phyloP scores from a whole-genome alignment of 768 basidiomycete species.

The Mycena pura region DNA sequence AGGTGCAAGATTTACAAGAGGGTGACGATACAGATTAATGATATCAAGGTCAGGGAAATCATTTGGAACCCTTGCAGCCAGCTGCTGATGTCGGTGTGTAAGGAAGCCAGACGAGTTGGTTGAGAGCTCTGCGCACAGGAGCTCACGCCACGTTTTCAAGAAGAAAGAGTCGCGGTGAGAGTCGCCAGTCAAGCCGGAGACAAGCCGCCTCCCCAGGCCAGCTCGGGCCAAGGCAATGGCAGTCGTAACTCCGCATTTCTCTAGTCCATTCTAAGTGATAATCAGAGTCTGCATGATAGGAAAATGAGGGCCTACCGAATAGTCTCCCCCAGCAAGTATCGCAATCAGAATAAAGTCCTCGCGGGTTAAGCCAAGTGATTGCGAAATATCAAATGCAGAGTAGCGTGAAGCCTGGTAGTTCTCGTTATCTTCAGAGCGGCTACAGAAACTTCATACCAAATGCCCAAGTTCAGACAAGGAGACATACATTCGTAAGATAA shows the following conservation, averaged over 20 bases:
- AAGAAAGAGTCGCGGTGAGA: background rate
- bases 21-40: slow-evolving; percentile 46
- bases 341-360: slow-evolving; percentile 48
- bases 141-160: background rate
- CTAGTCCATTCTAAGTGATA: background rate
- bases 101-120: slow-evolving; percentile 28
- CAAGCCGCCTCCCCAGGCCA: slow-evolving; percentile 16
- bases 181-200: background rate
- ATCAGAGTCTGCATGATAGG: background rate
- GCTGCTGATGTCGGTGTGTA: slow-evolving; percentile 28
- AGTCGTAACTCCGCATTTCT: background rate
- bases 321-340: slow-evolving; percentile 49
- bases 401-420: slow-evolving; percentile 50
- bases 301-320: slow-evolving; percentile 34
- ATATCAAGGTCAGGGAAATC: slow-evolving; percentile 42
- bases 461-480: too few relatives aligned
- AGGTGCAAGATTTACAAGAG: slow-evolving; percentile 30
- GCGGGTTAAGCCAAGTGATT: slow-evolving; percentile 29
- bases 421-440: slow-evolving; percentile 51
- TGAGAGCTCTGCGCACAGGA: background rate
- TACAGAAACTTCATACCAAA: too few relatives aligned
- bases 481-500: slow-evolving; percentile 38
- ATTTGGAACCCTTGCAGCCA: slow-evolving; percentile 35
- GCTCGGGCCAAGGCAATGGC: slow-evolving; percentile 6
- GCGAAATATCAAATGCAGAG: slow-evolving; percentile 30